These are phyloP conservation scores for Fraxinus velutina DNA, from an alignment of 305 asterid genomes.

Conservation along the genomic window DNA sequence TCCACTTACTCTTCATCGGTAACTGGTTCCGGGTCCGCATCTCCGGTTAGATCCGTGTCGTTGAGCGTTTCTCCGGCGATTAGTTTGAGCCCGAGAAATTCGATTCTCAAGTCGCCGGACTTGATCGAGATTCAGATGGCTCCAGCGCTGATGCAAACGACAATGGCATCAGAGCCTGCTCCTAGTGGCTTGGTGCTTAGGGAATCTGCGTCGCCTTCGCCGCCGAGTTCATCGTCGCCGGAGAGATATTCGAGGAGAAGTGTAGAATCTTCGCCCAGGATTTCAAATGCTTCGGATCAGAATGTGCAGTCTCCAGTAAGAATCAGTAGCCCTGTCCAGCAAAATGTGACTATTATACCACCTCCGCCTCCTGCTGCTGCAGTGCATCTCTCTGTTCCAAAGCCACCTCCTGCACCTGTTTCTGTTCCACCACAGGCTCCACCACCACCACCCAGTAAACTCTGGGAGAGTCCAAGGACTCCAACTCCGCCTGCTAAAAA, in stretches of 20 bases:
- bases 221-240: constrained; percentile 50
- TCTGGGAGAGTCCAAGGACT: constrained; percentile 59
- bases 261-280: constrained; percentile 60
- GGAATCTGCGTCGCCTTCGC: constrained; percentile 54
- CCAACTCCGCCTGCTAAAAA: constrained; percentile 46
- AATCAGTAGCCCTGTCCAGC: constrained; percentile 24
- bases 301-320: constrained; percentile 23
- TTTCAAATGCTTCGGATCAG: constrained; percentile 44
- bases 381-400: constrained; percentile 26
- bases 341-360: constrained; percentile 3
- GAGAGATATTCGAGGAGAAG: constrained; percentile 56
- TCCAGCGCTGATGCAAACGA: constrained; percentile 29
- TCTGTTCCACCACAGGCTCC: constrained; percentile 50
- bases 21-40: constrained; percentile 49
- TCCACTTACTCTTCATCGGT: constrained; percentile 44
- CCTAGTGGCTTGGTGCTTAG: constrained; percentile 9
- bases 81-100: constrained; percentile 50
- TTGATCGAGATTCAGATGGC: constrained; percentile 60
- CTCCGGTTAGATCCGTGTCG: constrained; percentile 58
- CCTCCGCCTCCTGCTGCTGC: constrained; percentile 28
- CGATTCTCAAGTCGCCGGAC: constrained; percentile 67
- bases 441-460: constrained; percentile 39
- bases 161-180: constrained; percentile 18
- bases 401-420: constrained; percentile 26
- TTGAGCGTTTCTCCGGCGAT: constrained; percentile 59